Evolutionary conservation across 805 yeast species (phyloP).

Genomic region (Candida ulmi): DNA sequence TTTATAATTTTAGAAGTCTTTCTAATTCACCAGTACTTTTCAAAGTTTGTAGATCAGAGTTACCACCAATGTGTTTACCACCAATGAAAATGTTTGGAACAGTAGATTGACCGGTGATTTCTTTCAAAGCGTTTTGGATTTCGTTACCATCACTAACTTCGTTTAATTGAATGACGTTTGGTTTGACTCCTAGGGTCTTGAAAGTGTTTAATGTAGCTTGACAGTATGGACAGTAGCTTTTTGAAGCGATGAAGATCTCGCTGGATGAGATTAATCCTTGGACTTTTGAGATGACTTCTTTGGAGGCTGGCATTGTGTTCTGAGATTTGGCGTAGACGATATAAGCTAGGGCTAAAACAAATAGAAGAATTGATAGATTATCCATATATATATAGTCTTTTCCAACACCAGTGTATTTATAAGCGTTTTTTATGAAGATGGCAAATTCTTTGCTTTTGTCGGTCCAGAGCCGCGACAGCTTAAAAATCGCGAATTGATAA

Average conservation of each 20-base stretch:
- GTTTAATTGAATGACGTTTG: slow-evolving; percentile 39
- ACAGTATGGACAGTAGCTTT: slow-evolving; percentile 69
- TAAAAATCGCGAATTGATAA: no score
- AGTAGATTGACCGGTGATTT: slow-evolving; percentile 84
- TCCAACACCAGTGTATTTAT: no score
- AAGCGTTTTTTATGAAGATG: no score
- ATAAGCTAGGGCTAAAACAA: not conserved
- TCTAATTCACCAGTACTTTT: slow-evolving; percentile 57
- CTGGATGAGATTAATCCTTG: slow-evolving; percentile 58
- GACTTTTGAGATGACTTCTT: slow-evolving; percentile 51
- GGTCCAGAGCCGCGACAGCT: no score
- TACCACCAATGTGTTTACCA: slow-evolving; percentile 94
- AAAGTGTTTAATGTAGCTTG: slow-evolving; percentile 37
- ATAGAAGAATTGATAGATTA: not conserved
- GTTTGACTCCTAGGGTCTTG: slow-evolving; percentile 36
- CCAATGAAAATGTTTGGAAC: slow-evolving; percentile 90
- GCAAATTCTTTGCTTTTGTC: no score
- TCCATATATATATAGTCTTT: not conserved
- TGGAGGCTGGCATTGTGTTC: slow-evolving; percentile 35
- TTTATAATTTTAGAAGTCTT: slow-evolving; percentile 24
- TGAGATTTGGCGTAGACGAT: not conserved
- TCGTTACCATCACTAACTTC: slow-evolving; percentile 69
- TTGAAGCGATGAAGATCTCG: slow-evolving; percentile 76
- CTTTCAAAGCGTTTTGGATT: slow-evolving; percentile 71
- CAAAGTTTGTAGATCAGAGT: slow-evolving; percentile 78